Percentiles rank a stretch among this genome's conserved stretches.
phyloP scores from a whole-genome alignment of 345 rosid genomes.

The Kernera saxatilis region DNA sequence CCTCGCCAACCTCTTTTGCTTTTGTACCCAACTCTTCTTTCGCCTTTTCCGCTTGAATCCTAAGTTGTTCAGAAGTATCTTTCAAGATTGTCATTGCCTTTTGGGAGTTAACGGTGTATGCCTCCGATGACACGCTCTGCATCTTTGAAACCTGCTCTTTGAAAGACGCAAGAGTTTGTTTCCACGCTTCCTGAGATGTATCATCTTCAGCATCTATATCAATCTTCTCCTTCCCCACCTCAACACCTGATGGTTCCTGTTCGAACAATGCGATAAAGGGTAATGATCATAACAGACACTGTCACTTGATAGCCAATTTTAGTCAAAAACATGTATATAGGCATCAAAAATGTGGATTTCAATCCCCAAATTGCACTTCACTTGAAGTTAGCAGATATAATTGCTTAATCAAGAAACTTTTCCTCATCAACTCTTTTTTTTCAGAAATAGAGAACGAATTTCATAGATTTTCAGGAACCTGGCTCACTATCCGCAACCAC shows the following conservation, averaged over 20 bases:
- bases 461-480: neutral
- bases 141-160: conserved; percentile 75
- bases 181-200: conserved; percentile 75
- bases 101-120: conserved; percentile 60
- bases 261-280: conserved; percentile 1
- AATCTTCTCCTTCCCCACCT: conserved; percentile 52
- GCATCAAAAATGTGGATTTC: neutral
- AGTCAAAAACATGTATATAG: neutral
- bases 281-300: neutral
- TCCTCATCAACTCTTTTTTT: neutral
- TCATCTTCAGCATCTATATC: conserved; percentile 36
- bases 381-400: neutral
- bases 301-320: neutral
- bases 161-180: conserved; percentile 58
- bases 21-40: conserved; percentile 50
- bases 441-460: neutral
- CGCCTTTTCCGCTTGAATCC: conserved; percentile 77
- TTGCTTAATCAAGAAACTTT: neutral
- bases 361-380: neutral
- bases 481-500: neutral
- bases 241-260: conserved; percentile 52
- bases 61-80: conserved; percentile 66
- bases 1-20: conserved; percentile 70
- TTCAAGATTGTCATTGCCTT: conserved; percentile 50
- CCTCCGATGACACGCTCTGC: conserved; percentile 70